These are phyloP conservation scores for Fusarium buharicum DNA, from an alignment of 2,329 filamentous ascomycete genomes.

Conservation along the genomic window DNA sequence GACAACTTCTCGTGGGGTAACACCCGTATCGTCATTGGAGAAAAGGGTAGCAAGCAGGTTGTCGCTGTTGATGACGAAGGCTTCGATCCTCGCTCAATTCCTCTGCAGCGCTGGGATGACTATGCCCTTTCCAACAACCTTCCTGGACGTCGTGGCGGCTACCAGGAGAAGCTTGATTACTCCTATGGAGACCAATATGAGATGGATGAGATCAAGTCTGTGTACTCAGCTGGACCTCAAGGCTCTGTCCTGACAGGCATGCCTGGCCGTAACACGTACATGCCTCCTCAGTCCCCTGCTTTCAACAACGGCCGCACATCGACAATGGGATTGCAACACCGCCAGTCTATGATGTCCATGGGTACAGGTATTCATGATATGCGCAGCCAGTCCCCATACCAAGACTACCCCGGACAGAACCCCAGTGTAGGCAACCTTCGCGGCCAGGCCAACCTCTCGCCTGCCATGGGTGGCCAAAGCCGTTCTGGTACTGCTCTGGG, in stretches of 20 bases:
- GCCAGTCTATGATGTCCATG: slow-evolving; percentile 79
- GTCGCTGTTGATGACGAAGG: slow-evolving; percentile 84
- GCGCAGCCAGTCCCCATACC: slow-evolving; percentile 67
- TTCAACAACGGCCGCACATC: slow-evolving; percentile 65
- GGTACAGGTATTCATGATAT: slow-evolving; percentile 59
- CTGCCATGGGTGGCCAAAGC: slow-evolving; percentile 51
- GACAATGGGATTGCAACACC: slow-evolving; percentile 63
- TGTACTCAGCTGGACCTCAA: slow-evolving; percentile 91
- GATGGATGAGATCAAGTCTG: slow-evolving; percentile 97
- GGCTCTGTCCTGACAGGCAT: slow-evolving; percentile 90
- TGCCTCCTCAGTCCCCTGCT: slow-evolving; percentile 84
- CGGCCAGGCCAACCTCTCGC: slow-evolving; percentile 60
- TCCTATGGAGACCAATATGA: slow-evolving; percentile 84
- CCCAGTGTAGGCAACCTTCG: slow-evolving; percentile 72
- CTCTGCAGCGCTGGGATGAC: slow-evolving; percentile 96
- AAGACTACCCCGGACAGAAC: slow-evolving; percentile 62
- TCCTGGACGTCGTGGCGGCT: slow-evolving; percentile 84
- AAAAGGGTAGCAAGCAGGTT: slow-evolving; percentile 91
- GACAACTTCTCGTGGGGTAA: slow-evolving; percentile 99
- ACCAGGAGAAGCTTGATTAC: slow-evolving; percentile 71
- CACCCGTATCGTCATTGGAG: slow-evolving; percentile 95
- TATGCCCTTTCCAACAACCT: slow-evolving; percentile 89
- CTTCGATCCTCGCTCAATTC: slow-evolving; percentile 92
- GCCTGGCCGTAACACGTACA: slow-evolving; percentile 76
- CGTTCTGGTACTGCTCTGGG: slow-evolving; percentile 61